Evolutionary conservation across 1,284 basidiomycete genomes (phyloP), one percentile per base, ranked within the genome.

Genomic region (Amylostereum chailletii): DNA sequence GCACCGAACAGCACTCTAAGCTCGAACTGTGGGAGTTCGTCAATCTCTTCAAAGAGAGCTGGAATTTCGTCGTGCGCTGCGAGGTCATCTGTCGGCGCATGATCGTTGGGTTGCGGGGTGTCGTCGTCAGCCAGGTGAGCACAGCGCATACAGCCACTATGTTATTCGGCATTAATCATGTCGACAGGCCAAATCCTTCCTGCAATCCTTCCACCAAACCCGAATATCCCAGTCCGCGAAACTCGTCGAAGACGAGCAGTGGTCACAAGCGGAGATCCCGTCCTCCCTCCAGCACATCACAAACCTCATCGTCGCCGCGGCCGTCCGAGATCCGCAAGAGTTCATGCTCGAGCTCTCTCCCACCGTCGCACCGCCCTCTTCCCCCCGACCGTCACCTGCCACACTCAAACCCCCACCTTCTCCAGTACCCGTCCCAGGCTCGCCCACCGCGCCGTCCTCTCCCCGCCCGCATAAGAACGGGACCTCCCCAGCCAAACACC

Each of bases 201-300:
- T 99, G 31, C 83, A 89, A 57, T 67, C 74, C 0, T 96, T 94
- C 68, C 95, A 99, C 64, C 84, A 90, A 55, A 67, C 74, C n/a
- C 77, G 87, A 47, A 79, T 98, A 51, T 83, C 85, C 1, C 78
- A 79, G 53, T 90, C 89, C 3, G 93, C 94, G 29, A 91, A 88
- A 63, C 71, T 91, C 9, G 94, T 99, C 5, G 91, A 95, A 63
- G 90, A 94, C 57, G 93, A 95, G 59, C 83, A 83, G 43, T 94
- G 93, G 90, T 81, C 75, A 47, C 88, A 90, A 33, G 74, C 80
- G 3, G 94, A 96, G 49, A 83, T 96, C 1, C 69, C 81, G 1
- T 60, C 70, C 4, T 60, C 70, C 1, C 68, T 87, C 7, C 94
- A 97, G 64, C 74, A 75, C 39, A 71, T 80, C n/a, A 78, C 87